A percentile compares a stretch with the other conserved stretches of the same genome.
Conservation (phyloP, 495 filamentous ascomycete species). For the Talaromyces borbonicus region DNA sequence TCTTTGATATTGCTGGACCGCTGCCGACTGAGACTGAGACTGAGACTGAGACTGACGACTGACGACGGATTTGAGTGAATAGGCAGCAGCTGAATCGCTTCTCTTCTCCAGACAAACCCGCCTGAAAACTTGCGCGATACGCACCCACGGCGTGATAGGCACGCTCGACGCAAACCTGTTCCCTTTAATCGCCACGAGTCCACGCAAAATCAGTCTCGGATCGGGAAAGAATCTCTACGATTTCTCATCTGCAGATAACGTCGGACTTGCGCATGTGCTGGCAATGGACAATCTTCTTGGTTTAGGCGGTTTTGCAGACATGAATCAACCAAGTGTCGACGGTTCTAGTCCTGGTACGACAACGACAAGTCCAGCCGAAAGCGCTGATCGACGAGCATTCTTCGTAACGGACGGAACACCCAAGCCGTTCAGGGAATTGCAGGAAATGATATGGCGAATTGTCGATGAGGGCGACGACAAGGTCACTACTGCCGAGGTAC, state of each 20-base stretch:
- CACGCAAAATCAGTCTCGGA: neutral
- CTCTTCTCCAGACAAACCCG: neutral
- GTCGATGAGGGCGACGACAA: neutral
- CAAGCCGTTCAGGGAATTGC: neutral
- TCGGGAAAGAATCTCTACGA: slow-evolving; percentile 4
- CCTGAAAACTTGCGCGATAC: slow-evolving; percentile 4
- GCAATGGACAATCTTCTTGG: slow-evolving; percentile 1
- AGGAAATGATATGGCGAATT: slow-evolving; percentile 4
- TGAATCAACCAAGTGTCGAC: too few relatives aligned
- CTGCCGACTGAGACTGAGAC: too few relatives aligned
- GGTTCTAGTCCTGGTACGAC: too few relatives aligned
- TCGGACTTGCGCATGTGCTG: slow-evolving; percentile 3
- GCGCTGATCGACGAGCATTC: neutral
- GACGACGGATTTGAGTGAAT: too few relatives aligned
- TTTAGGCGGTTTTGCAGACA: too few relatives aligned
- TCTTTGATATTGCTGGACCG: neutral
- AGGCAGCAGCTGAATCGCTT: slow-evolving; percentile 2
- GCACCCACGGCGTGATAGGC: slow-evolving; percentile 5
- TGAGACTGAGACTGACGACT: too few relatives aligned
- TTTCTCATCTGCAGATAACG: slow-evolving; percentile 6
- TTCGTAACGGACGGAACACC: slow-evolving; percentile 4
- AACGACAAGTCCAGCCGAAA: too few relatives aligned
- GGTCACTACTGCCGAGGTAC: too few relatives aligned
- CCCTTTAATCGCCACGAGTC: slow-evolving; percentile 1
- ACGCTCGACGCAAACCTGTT: slow-evolving; percentile 3